Evolutionary conservation across 2,329 filamentous ascomycete genomes (phyloP).

Genomic region (Alternaria arbusti): DNA sequence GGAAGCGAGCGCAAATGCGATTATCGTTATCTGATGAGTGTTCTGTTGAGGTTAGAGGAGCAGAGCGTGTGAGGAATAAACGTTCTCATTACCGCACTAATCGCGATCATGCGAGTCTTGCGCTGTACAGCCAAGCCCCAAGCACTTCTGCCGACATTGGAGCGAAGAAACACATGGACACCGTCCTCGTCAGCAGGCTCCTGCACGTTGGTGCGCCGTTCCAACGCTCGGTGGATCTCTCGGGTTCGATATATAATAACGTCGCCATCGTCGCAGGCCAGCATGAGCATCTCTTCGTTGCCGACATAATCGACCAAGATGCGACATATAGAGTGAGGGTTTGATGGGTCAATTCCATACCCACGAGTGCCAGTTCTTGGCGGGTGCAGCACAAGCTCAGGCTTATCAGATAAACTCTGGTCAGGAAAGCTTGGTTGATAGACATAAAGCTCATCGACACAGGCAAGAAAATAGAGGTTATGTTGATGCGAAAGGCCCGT

Average conservation of each 20-base stretch:
- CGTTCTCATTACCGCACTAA: conserved; percentile 63
- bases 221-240: conserved; percentile 33
- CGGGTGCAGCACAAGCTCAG: conserved; percentile 49
- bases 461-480: conserved; percentile 59
- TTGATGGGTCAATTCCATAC: conserved; percentile 39
- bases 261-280: conserved; percentile 65
- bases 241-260: conserved; percentile 51
- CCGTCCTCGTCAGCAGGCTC: conserved; percentile 50
- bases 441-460: conserved; percentile 48
- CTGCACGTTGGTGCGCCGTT: conserved; percentile 8
- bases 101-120: conserved; percentile 81
- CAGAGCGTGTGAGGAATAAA: neutral
- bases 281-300: conserved; percentile 56
- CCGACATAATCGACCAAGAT: conserved; percentile 54
- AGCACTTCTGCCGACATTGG: conserved; percentile 78
- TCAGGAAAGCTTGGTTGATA: conserved; percentile 53
- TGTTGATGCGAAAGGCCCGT: conserved; percentile 54
- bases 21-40: conserved; percentile 63
- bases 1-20: conserved; percentile 61
- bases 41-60: conserved; percentile 56
- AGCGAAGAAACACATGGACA: conserved; percentile 68
- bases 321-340: conserved; percentile 55
- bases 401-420: conserved; percentile 46
- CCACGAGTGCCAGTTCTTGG: conserved; percentile 39
- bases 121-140: conserved; percentile 90